Evolutionary conservation across 1,284 basidiomycete genomes (phyloP), one percentile per base, ranked within the genome.

Genomic region (Ustilago vetiveriae): DNA sequence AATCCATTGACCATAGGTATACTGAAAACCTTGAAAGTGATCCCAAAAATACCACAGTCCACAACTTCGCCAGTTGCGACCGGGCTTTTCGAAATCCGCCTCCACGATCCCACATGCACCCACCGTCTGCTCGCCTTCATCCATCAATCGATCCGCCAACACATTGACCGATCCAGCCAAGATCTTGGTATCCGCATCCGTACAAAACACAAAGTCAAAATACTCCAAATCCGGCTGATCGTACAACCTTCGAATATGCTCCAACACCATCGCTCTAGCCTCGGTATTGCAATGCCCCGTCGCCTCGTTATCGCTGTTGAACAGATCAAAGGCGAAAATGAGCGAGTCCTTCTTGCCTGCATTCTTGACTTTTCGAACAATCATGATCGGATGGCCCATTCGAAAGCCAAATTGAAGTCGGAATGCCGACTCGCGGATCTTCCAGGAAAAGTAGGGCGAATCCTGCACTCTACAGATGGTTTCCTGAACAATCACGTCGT

Each of bases 291-390:
- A 52, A 21, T 64, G 49, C 0, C 54, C 54, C 2, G 54, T 64
- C 1, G 53, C 54, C 29, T 57, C 60, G 37, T 64, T 57, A 11
- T 57, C 49, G 47, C 47, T 55, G 60, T 64, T 64, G 40, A 64
- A 64, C 16, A 64, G 48, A 36, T 64, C 60, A 14, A 64, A 64
- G 3, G 60, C 53, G 24, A 64, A 64, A 36, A 57, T 64, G 53
- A 64, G 54, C 38, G 60, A 64, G 22, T 64, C 60, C 41, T 64
- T 64, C 49, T 64, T 64, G 22, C 54, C 60, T 8, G 60, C 60
- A 22, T 64, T 64, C 41, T 57, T 57, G 40, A 53, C 49, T 17
- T 64, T 64, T 23, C 53, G 53, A 6, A 64, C 53, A 24, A 57
- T 57, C 48, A 64, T 49, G 29, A 57, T 57, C 6, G 54, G 60